Conservation (phyloP, 129 eudicot species). For the Mikania micrantha region DNA sequence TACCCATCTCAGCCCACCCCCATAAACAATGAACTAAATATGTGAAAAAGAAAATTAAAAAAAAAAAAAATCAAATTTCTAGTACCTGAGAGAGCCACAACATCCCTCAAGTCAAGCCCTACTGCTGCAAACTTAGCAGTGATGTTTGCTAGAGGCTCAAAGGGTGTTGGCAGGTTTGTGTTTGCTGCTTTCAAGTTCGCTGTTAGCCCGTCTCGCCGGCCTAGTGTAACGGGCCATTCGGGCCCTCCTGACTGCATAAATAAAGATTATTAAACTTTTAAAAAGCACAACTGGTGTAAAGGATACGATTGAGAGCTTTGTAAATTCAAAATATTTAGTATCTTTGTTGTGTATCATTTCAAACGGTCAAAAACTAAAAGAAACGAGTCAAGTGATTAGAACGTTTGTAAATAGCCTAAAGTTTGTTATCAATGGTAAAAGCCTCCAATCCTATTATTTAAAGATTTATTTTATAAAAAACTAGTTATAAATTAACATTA, state of each 20-base stretch:
- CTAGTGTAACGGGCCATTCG: constrained; percentile 56
- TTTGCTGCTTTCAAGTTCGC: constrained; percentile 69
- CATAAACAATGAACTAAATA: neutral
- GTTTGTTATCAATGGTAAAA: neutral
- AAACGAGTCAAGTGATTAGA: neutral
- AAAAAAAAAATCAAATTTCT: neutral
- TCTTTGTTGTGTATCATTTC: neutral
- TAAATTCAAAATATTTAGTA: no score
- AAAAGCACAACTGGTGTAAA: neutral
- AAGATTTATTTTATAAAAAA: no score
- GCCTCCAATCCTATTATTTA: no score
- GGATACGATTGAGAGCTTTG: no score
- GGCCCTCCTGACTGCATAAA: constrained; percentile 78
- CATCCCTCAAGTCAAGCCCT: constrained; percentile 72
- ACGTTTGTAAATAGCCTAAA: neutral
- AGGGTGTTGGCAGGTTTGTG: constrained; percentile 63
- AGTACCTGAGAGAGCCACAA: constrained; percentile 81
- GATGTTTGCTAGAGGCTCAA: constrained; percentile 65
- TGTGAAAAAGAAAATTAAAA: no score
- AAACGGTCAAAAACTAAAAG: neutral
- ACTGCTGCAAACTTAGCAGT: constrained; percentile 58
- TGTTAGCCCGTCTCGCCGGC: constrained; percentile 67
- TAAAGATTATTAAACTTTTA: neutral
- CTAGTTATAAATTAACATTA: no score
- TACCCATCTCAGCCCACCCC: neutral